Base-by-base conservation (phyloP, 495 filamentous ascomycete species). In the Aspergillus ostianus region DNA sequence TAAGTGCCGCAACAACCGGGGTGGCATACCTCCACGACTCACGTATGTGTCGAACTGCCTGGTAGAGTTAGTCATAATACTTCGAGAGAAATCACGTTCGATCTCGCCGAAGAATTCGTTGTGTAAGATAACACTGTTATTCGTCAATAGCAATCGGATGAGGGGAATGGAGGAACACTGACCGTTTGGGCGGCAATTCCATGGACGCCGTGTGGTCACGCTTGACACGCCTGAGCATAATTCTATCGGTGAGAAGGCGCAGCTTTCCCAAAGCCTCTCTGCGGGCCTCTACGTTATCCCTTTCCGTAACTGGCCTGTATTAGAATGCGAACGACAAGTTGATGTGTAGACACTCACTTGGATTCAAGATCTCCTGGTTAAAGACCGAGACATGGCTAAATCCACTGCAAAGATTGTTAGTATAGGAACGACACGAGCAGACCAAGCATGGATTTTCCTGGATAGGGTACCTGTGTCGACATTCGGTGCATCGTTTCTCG, bases 21-120 rank as follows among this genome's bases (percentile, higher is more conserved):
- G 1, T 41, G 10, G 15, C 36, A 15, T 41, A 41, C 36, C 36
- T 41, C 36, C 94, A 47, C 89, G 90, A 51, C 91, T 90, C 19
- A 97, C 94, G 66, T 97, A 98, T 0, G 91, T 97, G 61, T 97
- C 90, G 61, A 97, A 98, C 59, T 92, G 85, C 45, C 94, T 85
- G 41, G 86, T 84, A 10, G 88, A 87, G 65, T 90, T 94, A 20
- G 84, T 88, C 91, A 97, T 98, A 75, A 98, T 96, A 69, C 90
- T 94, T 30, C 82, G 84, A n/a, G 93, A 93, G 64, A 98, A 92
- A 68, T 98, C 94, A 55, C 90, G 89, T 70, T 98, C 94, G 41
- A 92, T 90, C 64, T 97, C 94, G 26, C 91, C 90, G 65, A 98
- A 98, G 72, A 94, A 96, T 73, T 97, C 92, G 49, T 93, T 90